Conservation (phyloP, 192 early-diverging fungal genomes). For the Coemansia sp. region DNA sequence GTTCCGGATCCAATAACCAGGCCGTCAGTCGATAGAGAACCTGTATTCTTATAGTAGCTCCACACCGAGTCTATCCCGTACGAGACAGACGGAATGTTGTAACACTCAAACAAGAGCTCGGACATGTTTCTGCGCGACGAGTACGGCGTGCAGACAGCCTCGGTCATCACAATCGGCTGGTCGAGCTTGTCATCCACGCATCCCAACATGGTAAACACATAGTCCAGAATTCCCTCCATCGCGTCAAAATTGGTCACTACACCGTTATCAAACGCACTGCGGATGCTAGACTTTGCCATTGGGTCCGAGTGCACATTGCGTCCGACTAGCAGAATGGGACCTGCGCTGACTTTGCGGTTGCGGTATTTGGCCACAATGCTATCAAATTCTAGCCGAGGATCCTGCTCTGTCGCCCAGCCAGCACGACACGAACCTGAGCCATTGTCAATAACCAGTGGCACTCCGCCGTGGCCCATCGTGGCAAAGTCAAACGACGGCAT, state of each 20-base stretch:
- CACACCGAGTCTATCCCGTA: slow-evolving; percentile 89
- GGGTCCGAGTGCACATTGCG: slow-evolving; percentile 36
- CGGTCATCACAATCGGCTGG: slow-evolving; percentile 87
- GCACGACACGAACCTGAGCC: slow-evolving; percentile 76
- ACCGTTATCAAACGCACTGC: slow-evolving; percentile 38
- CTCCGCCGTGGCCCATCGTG: slow-evolving; percentile 38
- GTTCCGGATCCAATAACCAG: slow-evolving; percentile 74
- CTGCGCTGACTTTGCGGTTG: slow-evolving; percentile 33
- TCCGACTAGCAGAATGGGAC: slow-evolving; percentile 35
- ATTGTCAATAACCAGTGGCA: slow-evolving; percentile 69
- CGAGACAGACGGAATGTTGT: slow-evolving; percentile 67
- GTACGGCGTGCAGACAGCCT: slow-evolving; percentile 72
- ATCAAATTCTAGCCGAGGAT: slow-evolving; percentile 60
- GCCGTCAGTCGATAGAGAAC: slow-evolving; percentile 59
- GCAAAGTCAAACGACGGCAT: slow-evolving; percentile 57
- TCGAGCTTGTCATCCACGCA: slow-evolving; percentile 65
- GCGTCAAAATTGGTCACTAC: slow-evolving; percentile 46
- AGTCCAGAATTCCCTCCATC: slow-evolving; percentile 82
- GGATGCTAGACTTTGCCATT: slow-evolving; percentile 47
- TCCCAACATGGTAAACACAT: slow-evolving; percentile 77
- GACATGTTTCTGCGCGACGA: slow-evolving; percentile 77
- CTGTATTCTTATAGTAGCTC: slow-evolving; percentile 75
- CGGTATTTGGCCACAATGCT: slow-evolving; percentile 76
- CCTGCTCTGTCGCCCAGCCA: slow-evolving; percentile 72
- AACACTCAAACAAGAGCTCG: slow-evolving; percentile 87